Conservation (phyloP, 495 filamentous ascomycete genomes). For the Penicillium fimorum region DNA sequence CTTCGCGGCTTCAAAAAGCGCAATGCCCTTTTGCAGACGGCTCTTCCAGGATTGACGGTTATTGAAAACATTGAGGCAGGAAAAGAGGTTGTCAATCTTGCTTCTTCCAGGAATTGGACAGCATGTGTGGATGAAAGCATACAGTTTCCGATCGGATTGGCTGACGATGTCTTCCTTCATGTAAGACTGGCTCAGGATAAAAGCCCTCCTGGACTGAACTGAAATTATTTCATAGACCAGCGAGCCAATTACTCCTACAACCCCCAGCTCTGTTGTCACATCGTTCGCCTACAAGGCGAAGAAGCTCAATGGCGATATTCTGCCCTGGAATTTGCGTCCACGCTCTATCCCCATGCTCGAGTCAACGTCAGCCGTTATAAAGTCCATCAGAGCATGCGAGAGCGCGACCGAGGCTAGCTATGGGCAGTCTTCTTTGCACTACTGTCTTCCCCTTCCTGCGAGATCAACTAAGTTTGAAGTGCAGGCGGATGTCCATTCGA, state of each 20-base stretch:
- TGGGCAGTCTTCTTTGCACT: slow-evolving; percentile 24
- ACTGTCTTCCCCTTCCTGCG: slow-evolving; percentile 19
- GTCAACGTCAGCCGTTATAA: slow-evolving; percentile 17
- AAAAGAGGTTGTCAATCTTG: slow-evolving; percentile 20
- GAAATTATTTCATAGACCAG: slow-evolving; percentile 26
- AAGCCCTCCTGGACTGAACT: not conserved
- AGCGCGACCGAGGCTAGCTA: slow-evolving; percentile 13
- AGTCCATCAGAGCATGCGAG: slow-evolving; percentile 24
- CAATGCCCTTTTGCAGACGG: slow-evolving; percentile 38
- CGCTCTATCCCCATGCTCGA: slow-evolving; percentile 37
- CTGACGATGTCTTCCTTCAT: slow-evolving; percentile 42
- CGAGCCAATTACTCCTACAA: slow-evolving; percentile 30
- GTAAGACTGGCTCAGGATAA: slow-evolving; percentile 18
- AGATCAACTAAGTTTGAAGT: too few relatives aligned
- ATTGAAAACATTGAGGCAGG: slow-evolving; percentile 26
- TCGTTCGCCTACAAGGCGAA: slow-evolving; percentile 30
- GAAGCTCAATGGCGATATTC: slow-evolving; percentile 37
- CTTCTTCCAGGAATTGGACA: slow-evolving; percentile 22
- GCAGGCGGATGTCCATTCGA: too few relatives aligned
- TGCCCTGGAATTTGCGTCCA: slow-evolving; percentile 34
- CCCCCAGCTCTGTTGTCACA: not conserved
- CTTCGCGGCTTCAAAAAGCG: slow-evolving; percentile 26
- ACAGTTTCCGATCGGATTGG: slow-evolving; percentile 34
- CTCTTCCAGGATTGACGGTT: slow-evolving; percentile 35
- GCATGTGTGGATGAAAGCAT: slow-evolving; percentile 29